Evolutionary conservation across 306 rosid genomes (phyloP).

Genomic region (Cucumis melo): DNA sequence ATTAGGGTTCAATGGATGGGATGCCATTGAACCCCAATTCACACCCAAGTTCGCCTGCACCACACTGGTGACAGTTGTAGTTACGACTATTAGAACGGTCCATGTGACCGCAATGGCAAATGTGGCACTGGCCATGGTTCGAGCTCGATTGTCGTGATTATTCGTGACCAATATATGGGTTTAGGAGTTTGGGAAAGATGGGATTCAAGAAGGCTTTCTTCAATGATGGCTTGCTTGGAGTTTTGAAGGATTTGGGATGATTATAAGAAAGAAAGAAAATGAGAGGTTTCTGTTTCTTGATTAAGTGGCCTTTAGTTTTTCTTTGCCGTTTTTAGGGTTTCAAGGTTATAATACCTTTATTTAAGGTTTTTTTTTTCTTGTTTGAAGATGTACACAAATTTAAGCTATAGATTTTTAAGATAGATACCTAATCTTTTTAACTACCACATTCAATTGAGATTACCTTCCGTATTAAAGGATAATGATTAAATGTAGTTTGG

Average conservation of each 20-base stretch:
- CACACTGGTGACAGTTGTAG: background rate
- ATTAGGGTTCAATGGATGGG: constrained; percentile 37
- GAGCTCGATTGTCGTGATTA: background rate
- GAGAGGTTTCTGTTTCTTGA: background rate
- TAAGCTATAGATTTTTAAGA: too few species aligned
- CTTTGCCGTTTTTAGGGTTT: background rate
- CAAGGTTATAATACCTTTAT: background rate
- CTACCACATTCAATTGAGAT: too few species aligned
- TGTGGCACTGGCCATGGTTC: background rate
- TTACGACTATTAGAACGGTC: background rate
- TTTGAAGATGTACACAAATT: too few species aligned
- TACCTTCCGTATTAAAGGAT: too few species aligned
- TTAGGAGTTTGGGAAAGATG: background rate
- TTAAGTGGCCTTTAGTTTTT: background rate
- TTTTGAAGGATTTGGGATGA: background rate
- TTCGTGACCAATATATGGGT: too few species aligned
- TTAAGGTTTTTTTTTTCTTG: too few species aligned
- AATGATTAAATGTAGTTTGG: too few species aligned
- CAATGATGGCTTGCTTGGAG: background rate
- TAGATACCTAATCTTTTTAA: too few species aligned
- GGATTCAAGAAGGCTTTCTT: background rate
- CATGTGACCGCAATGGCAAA: background rate
- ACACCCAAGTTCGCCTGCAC: constrained; percentile 23
- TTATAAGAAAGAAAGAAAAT: background rate
- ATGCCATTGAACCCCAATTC: constrained; percentile 57